Evolutionary conservation across 352 stramenopile species (phyloP), one percentile per base, ranked within the genome.

Genomic region (Phytophthora sp.): DNA sequence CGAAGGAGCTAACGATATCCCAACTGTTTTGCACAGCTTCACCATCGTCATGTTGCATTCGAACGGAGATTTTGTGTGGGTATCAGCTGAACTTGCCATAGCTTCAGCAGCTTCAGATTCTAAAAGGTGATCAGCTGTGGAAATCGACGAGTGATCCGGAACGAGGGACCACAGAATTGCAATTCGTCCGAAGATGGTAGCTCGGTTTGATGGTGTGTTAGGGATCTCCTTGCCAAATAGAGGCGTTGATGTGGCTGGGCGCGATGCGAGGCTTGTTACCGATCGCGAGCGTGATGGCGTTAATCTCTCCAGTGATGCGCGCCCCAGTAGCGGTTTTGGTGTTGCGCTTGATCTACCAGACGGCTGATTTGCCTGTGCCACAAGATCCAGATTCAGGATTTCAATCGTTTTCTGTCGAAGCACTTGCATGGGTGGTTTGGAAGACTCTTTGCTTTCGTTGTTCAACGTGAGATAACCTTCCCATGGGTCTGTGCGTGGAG

Each of bases 31-130:
- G 67, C 76, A 86, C 8, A 91, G 46, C 54, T 86, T 88, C 24
- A 79, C 78, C 39, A 89, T 77, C 8, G 74, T 49, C 69, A 86
- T 81, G 44, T 57, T 81, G 57, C 80, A 89, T 52, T 89, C 80
- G 23, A 86, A 79, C 16, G 76, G 52, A 7, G 82, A 84, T 41
- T 76, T 84, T 27, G 27, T 31, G 7, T 53, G n/a, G 9, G 13
- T 39, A 33, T 29, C 21, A 33, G 18, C 2, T 24, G 16, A 12
- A 31, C 58, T 36, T 50, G 16, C 50, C 5, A 35, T 18, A 26
- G 42, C 24, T 23, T 41, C 47, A 7, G 23, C 11, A 26, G 49
- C 8, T 20, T 21, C 18, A 36, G 3, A n/a, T 30, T 51, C 38
- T 31, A 13, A 39, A 18, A 18, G 18, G 35, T 47, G 21, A 11